Conservation (phyloP, 768 basidiomycete species). For the Leccinum boreale region DNA sequence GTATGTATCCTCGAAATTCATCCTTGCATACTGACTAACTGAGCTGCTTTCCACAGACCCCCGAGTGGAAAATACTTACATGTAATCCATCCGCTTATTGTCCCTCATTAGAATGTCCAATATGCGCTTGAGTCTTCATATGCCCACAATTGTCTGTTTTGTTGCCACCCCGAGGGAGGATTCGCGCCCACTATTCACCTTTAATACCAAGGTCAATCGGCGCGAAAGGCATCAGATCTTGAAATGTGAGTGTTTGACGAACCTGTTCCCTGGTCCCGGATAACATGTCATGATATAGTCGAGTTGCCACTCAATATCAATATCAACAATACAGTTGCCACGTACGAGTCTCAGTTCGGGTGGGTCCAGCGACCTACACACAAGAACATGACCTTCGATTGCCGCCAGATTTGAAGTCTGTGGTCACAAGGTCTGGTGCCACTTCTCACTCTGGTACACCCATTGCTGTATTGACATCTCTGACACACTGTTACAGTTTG, state of each 20-base stretch:
- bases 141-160: constrained; percentile 2
- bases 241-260: constrained; percentile 61
- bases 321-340: constrained; percentile 79
- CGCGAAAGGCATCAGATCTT: constrained; percentile 85
- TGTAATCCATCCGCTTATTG: constrained; percentile 14
- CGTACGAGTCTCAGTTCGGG: constrained; percentile 95
- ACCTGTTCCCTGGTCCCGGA: background rate
- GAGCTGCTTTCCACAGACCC: constrained; percentile 42
- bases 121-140: background rate
- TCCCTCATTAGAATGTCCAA: background rate
- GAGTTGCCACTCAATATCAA: constrained; percentile 71
- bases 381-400: constrained; percentile 89
- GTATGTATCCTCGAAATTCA: background rate
- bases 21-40: background rate
- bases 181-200: constrained; percentile 76
- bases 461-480: background rate
- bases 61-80: constrained; percentile 50
- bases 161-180: constrained; percentile 55
- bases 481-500: constrained; percentile 48
- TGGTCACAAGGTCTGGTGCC: constrained; percentile 73
- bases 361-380: constrained; percentile 87
- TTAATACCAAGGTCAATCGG: constrained; percentile 87
- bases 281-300: constrained; percentile 49
- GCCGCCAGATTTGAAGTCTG: constrained; percentile 96
- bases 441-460: background rate